A percentile compares a stretch with the other conserved stretches of the same genome.
Conservation (phyloP, 2,329 filamentous ascomycete genomes). For the Fusarium cyanostomum region DNA sequence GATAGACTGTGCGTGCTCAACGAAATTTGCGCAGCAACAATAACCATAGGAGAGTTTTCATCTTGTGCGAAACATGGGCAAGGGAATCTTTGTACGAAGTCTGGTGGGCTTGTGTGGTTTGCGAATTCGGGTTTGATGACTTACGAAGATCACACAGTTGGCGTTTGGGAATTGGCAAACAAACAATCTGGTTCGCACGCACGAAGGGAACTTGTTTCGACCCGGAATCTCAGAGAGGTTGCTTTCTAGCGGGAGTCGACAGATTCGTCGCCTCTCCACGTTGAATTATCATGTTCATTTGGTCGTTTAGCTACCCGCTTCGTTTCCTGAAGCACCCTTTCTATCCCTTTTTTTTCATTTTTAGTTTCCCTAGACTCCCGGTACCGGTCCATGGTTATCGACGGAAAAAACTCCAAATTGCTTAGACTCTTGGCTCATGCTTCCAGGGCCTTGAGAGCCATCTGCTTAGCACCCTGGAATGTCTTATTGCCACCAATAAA, state of each 20-base stretch:
- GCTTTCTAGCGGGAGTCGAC: conserved; percentile 28
- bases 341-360: conserved; percentile 19
- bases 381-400: conserved; percentile 7
- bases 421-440: conserved; percentile 39
- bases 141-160: conserved; percentile 45
- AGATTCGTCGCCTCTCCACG: conserved; percentile 20
- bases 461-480: conserved; percentile 84
- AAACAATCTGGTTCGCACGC: conserved; percentile 41
- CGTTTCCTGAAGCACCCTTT: conserved; percentile 26
- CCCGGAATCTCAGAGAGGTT: conserved; percentile 37
- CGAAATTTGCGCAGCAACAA: conserved; percentile 5
- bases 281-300: conserved; percentile 38
- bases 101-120: conserved; percentile 31
- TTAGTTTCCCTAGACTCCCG: conserved; percentile 8
- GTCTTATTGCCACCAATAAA: conserved; percentile 97
- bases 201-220: conserved; percentile 36
- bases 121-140: conserved; percentile 40
- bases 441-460: conserved; percentile 80
- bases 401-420: conserved; percentile 7
- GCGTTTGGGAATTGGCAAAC: conserved; percentile 43
- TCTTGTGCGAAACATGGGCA: conserved; percentile 17
- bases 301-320: conserved; percentile 36
- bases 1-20: conserved; percentile 51
- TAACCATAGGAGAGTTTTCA: background rate
- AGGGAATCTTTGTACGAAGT: conserved; percentile 27